Base-by-base conservation (phyloP, 768 basidiomycete species). In the Mycena galopus region DNA sequence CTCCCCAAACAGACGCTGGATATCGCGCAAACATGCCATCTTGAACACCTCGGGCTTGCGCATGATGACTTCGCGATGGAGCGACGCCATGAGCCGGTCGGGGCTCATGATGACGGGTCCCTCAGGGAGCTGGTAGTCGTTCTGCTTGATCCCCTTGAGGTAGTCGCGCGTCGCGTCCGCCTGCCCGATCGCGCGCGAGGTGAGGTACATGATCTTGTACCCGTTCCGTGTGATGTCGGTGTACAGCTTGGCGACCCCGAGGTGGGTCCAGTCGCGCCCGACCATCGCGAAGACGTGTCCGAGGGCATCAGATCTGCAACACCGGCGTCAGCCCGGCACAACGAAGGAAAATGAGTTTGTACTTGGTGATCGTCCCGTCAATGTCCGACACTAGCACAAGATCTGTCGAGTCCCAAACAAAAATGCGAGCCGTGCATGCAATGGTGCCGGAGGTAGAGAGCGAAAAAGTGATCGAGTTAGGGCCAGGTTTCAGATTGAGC, bases 1-100 rank as follows among this genome's bases (percentile, higher is more conserved):
- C 42, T 92, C 90, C 7, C 94, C 94, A 78, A 98, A 99, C 8
- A 99, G 81, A 25, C 96, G 87, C 75, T 95, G 95, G 65, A 99
- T 97, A 82, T 99, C 98, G 51, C 96, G 89, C 69, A 99, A 84
- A 83, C 97, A 98, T 2, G 97, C 96, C 98, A 99, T 99, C 85
- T 99, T 99, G 89, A 99, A 99, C n/a, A 99, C 89, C 79, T 99
- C 98, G 0, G 98, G 98, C 81, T 99, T 98, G 42, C 97, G 93
- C 93, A 99, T 94, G 78, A 99, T 97, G 19, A 99, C 97, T 83
- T 99, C 98, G 5, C 98, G 91, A 82, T 99, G 98, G 47, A 99
- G 83, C 19, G 95, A 96, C 12, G 95, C 93, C 89, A 99, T 96
- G 66, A 99, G 81, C 25, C 98, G 88, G 79, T 99, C 97, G 0